Base-by-base conservation (phyloP, 2,329 filamentous ascomycete genomes). In the Curvularia verruculosa region DNA sequence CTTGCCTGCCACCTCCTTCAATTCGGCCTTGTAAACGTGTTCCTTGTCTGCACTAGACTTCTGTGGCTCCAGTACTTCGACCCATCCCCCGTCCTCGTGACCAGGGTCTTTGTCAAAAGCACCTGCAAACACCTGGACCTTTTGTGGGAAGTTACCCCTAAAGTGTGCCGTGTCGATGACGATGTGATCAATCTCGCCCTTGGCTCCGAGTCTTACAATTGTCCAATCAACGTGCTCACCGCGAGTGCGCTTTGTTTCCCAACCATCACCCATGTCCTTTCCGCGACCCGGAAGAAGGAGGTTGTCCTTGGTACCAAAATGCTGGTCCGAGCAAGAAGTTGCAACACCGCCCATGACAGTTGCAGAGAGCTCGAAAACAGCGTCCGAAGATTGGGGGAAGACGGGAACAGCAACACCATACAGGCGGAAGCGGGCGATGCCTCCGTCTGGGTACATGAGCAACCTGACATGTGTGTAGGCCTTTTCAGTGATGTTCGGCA, bases 251-350 rank as follows among this genome's bases (percentile, higher is more conserved):
- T 88, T 86, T 54, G 91, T 95, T 78, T 95, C 91, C 91, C 91
- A 95, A 7, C 91, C 91, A 73, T 94, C 91, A 49, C 90, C 89
- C 91, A 95, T 95, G 77, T 95, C 89, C 74, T 88, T 87, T 40
- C 90, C 90, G 24, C 90, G 83, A 2, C 89, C 90, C 0, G 90
- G 90, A 3, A 93, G 81, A n/a, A 93, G 83, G 31, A 94, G 80
- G 77, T 94, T 93, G 72, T 90, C 87, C 74, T 89, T 92, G 36
- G 87, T 89, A 58, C 91, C 90, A 69, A 93, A 96, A 77, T 95
- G 91, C 78, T 95, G 88, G 75, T 95, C 90, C 59, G 87, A 91
- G 80, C 90, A 93, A 1, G 85, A 83, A 8, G 91, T 80, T 36
- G 89, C 90, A 24, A 93, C 85, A 31, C 86, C 91, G 40, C 91